phyloP scores from a whole-genome alignment of 139 green algal genomes.

The Haematococcus sp. region DNA sequence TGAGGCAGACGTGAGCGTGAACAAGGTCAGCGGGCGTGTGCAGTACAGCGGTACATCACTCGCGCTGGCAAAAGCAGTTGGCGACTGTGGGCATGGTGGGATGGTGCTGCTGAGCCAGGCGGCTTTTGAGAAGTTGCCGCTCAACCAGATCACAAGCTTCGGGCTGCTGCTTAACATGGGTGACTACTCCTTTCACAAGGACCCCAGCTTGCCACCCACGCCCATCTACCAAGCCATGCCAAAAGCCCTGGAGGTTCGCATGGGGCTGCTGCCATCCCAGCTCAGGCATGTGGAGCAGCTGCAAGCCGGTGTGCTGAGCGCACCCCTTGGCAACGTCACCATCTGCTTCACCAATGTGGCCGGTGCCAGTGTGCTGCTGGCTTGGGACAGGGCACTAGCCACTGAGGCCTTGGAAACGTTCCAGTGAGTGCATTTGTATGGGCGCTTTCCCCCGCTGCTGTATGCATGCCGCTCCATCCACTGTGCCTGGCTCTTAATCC shows the following conservation, averaged over 20 bases:
- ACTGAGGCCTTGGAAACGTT: too few relatives aligned
- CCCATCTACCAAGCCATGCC: neutral
- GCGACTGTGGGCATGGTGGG: neutral
- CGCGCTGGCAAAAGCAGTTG: neutral
- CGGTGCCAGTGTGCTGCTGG: neutral
- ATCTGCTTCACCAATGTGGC: neutral
- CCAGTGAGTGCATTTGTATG: too few relatives aligned
- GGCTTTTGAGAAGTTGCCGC: neutral
- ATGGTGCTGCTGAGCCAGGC: neutral
- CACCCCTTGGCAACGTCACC: neutral
- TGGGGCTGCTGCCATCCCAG: neutral
- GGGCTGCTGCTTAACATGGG: constrained; percentile 2
- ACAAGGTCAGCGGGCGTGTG: neutral
- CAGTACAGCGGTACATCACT: neutral
- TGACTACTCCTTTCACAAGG: neutral
- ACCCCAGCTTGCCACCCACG: neutral
- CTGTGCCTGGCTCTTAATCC: too few relatives aligned
- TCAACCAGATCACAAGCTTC: neutral
- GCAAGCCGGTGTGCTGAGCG: neutral
- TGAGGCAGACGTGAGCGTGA: neutral
- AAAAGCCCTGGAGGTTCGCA: neutral
- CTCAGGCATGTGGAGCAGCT: neutral
- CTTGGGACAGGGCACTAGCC: too few relatives aligned
- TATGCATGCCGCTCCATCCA: too few relatives aligned
- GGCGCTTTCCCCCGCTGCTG: too few relatives aligned